Conservation (phyloP, 2,329 filamentous ascomycete species). For the Beauveria varroae region DNA sequence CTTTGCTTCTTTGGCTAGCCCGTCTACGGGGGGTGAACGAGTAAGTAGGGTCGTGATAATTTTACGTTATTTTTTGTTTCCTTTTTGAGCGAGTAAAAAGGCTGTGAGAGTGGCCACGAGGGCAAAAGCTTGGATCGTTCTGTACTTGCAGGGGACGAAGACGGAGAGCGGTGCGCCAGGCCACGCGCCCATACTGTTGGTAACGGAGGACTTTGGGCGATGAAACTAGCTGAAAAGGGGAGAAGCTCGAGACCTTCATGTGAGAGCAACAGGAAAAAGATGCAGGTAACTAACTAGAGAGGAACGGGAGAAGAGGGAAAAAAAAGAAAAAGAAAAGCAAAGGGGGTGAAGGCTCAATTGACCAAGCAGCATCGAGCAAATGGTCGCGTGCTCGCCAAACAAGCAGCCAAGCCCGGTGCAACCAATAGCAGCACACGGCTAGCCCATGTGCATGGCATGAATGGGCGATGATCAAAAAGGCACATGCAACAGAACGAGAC, state of each 20-base stretch:
- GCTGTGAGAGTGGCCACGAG: neutral
- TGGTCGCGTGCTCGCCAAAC: constrained; percentile 33
- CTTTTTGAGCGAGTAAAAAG: neutral
- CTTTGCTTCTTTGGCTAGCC: neutral
- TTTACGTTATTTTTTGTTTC: neutral
- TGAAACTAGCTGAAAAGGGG: neutral
- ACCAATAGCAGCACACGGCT: constrained; percentile 25
- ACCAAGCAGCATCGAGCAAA: constrained; percentile 37
- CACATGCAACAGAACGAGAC: no score
- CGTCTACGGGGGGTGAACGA: neutral
- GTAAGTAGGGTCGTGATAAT: neutral
- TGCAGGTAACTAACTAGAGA: no score
- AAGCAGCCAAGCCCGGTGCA: constrained; percentile 6
- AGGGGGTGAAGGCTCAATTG: constrained; percentile 18
- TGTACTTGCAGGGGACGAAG: neutral
- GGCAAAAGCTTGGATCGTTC: neutral
- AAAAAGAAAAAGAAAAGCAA: neutral
- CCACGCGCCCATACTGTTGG: neutral
- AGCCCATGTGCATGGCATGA: constrained; percentile 1
- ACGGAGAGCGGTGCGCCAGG: neutral
- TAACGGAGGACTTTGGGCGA: neutral
- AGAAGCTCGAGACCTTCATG: neutral
- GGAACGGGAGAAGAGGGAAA: no score
- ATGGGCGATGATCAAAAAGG: neutral
- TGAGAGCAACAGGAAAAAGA: neutral